Evolutionary conservation across 1,139 yeast species (phyloP), one percentile per base, ranked within the genome.

Genomic region (Saccharomycopsis crataegensis): DNA sequence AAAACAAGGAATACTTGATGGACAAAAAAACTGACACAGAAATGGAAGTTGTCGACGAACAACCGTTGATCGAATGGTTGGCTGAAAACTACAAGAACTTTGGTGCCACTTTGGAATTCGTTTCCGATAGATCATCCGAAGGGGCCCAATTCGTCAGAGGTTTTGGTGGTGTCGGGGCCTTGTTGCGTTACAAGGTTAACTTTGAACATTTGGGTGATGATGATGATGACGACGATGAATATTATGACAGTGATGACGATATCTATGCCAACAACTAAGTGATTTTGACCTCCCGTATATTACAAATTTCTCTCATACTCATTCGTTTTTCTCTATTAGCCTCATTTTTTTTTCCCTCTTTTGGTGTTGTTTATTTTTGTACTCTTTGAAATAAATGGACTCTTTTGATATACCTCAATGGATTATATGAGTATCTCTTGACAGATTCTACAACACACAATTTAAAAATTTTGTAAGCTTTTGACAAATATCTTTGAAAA

Each of bases 91-190:
- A 93, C 74, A 87, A 85, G 69, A 86, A 79, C 63, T 93, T 79
- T 65, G 99, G 99, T 79, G 96, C 99, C 54, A 83, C 86, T 59
- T 79, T 93, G 63, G 99, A 93, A 73, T 93, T 93, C 65, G 96
- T 93, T 62, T 87, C 98, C 51, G 99, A 93, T 74, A 84, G 88
- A 73, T 87, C 96, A 42, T 85, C 96, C 51, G 99, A 93, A 73
- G 99, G 99, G 75, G 96, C 98, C 48, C 99, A 93, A 75, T 93
- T 93, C 71, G 95, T 86, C 59, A 87, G 84, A 66, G 99, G 99
- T 58, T 93, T 93, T 66, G 99, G 99, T 85, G 99, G 99, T 75
- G 81, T 93, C 62, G 99, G 99, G 70, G 97, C 96, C 57, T 70
- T 93, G 65, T 78, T 93, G 70, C 89, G 99, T 76, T 93, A 93